Evolutionary conservation across 1,284 basidiomycete species (phyloP), one percentile per base, ranked within the genome.

Genomic region (Ustilago tritici): DNA sequence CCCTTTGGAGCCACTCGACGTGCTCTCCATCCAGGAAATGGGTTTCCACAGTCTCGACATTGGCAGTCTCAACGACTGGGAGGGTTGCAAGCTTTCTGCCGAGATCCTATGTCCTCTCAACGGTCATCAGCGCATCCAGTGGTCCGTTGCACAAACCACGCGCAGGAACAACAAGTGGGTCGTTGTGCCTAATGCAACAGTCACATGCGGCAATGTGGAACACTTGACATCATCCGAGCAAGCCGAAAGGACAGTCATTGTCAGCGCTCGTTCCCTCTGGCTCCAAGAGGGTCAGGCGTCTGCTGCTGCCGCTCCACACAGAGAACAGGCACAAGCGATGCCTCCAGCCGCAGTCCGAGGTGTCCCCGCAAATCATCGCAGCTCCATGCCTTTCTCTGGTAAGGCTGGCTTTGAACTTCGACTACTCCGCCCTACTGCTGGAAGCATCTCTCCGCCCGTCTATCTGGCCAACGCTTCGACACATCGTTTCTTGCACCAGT

Each of bases 21-120:
- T 82, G 52, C 67, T 84, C 32, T 82, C 81, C 3, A 78, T 84
- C 52, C 73, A 82, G 17, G 82, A 84, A 40, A 82, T 84, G 81
- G 81, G 81, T 9, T 56, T 75, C 36, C 82, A 84, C 63, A 74
- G 79, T 32, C 67, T 84, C 64, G 74, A 84, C 56, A 56, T 84
- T 15, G 82, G 82, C 66, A 79, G 73, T 61, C 61, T 74, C 36
- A 75, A 72, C 43, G 81, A 84, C 54, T 84, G 82, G 82, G 70
- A 81, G 15, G 82, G 82, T 23, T 68, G 63, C 59, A 71, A 67
- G 52, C 65, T 81, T n/a, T 72, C 70, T 19, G 70, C 76, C 46
- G 67, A 78, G 56, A 70, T 78, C 47, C 36, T 78, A 5, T 78
- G 76, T 34, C 76, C 76, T 28, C 36, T 64, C 49, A 72, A 69